Evolutionary conservation across 768 basidiomycete species (phyloP).

Genomic region (Ramaria sp.): DNA sequence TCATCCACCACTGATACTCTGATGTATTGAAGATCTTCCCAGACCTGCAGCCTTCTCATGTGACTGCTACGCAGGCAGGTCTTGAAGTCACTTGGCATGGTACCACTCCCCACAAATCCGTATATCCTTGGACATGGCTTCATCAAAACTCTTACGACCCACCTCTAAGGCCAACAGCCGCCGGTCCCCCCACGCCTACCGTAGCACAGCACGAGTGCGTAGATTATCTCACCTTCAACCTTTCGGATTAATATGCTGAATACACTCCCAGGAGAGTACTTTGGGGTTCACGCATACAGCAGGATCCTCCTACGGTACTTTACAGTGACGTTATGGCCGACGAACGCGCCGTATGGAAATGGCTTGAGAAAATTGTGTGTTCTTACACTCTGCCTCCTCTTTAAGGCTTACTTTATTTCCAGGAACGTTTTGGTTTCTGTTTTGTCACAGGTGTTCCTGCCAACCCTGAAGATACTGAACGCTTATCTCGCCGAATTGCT

Average conservation of each 20-base stretch:
- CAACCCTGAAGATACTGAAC: slow-evolving; percentile 77
- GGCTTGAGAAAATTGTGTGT: slow-evolving; percentile 72
- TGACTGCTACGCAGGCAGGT: slow-evolving; percentile 47
- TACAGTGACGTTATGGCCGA: slow-evolving; percentile 67
- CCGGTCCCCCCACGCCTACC: slow-evolving; percentile 6
- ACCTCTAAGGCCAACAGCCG: slow-evolving; percentile 20
- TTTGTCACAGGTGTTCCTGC: slow-evolving; percentile 74
- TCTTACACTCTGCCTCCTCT: not conserved
- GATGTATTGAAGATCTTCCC: slow-evolving; percentile 49
- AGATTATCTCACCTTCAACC: not conserved
- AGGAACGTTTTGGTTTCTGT: slow-evolving; percentile 86
- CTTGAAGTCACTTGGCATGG: slow-evolving; percentile 60
- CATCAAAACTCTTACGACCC: slow-evolving; percentile 74
- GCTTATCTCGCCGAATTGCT: slow-evolving; percentile 61
- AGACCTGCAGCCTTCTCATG: slow-evolving; percentile 53
- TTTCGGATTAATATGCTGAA: not conserved
- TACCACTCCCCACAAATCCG: slow-evolving; percentile 47
- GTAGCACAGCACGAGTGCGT: slow-evolving; percentile 34
- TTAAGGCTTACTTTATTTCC: slow-evolving; percentile 3
- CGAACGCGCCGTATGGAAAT: slow-evolving; percentile 61
- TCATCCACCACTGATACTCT: not conserved
- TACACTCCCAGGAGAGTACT: slow-evolving; percentile 43
- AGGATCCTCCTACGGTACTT: slow-evolving; percentile 60
- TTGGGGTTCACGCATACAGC: slow-evolving; percentile 72
- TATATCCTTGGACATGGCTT: slow-evolving; percentile 86